Base-by-base conservation (phyloP, 192 early-diverging fungal species). In the Backusella luteola region DNA sequence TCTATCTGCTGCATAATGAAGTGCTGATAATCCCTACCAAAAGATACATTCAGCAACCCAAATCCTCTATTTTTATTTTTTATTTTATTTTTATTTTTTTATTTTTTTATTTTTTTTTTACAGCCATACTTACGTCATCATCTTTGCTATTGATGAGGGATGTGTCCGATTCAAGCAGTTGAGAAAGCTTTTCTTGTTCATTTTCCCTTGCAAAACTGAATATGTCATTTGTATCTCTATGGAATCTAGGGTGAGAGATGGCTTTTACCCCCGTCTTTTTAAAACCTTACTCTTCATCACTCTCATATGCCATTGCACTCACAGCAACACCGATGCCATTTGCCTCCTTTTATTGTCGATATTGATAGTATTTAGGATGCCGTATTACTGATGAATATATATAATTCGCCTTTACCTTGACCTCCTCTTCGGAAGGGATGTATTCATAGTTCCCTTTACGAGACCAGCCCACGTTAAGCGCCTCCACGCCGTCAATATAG, bases 1-100 rank as follows among this genome's bases (percentile, higher is more conserved):
- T 17, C 87, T 56, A 75, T 90, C 89, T 32, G 86, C 80, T 14
- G 84, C 87, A 76, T 84, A 85, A 78, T 90, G 89, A 34, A 90
- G 80, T 38, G 81, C 75, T 36, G 89, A 83, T 38, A 87, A 80
- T 41, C 87, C 87, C 85, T 89, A 69, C 42, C 66, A 32, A 32
- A 32, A 32, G 32, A 32, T 32, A 32, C 32, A 32, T 32, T 32
- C 32, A 32, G 32, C 32, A 32, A 32, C 32, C 32, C 32, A 32
- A 32, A 32, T 32, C 1, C 32, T 32, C 32, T 2, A 32, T 32
- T 2, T 59, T 8, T 39, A 8, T 39, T 67, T 32, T 14, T 56
- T 7, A n/a, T n/a, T n/a, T n/a, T n/a, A n/a, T n/a, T n/a, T n/a
- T n/a, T n/a, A n/a, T n/a, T n/a, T n/a, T n/a, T n/a, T n/a, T n/a